Conservation (phyloP, 1,284 basidiomycete species). For the Thelephora terrestris region DNA sequence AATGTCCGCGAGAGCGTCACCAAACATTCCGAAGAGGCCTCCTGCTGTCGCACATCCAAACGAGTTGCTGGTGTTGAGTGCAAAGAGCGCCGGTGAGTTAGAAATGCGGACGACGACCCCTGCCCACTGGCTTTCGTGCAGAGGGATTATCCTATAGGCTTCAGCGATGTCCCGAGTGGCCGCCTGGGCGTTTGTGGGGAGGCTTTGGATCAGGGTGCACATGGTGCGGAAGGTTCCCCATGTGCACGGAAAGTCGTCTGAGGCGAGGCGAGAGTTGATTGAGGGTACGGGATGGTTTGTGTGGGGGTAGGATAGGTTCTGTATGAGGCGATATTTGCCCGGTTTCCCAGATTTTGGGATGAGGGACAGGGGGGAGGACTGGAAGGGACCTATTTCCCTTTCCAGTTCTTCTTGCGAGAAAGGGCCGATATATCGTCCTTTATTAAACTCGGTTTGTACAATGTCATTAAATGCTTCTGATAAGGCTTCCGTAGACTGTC, state of each 20-base stretch:
- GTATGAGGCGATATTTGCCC: conserved; percentile 17
- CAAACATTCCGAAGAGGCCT: conserved; percentile 22
- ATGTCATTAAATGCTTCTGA: conserved; percentile 9
- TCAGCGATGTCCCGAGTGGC: conserved; percentile 24
- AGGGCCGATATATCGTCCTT: conserved; percentile 24
- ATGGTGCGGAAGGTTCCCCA: conserved; percentile 30
- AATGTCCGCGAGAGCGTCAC: conserved; percentile 22
- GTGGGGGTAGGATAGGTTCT: conserved; percentile 29
- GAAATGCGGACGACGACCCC: conserved; percentile 15
- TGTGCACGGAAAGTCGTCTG: conserved; percentile 25
- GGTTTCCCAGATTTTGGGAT: conserved; percentile 17
- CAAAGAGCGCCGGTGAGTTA: conserved; percentile 11
- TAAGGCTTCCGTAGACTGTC: conserved; percentile 6
- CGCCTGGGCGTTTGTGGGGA: conserved; percentile 25
- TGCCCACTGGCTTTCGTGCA: conserved; percentile 25
- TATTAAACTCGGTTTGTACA: conserved; percentile 16
- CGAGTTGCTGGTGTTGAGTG: conserved; percentile 16
- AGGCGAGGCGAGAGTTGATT: conserved; percentile 27
- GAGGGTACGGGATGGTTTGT: conserved; percentile 13
- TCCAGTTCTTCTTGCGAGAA: conserved; percentile 17
- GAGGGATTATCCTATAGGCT: conserved; percentile 24
- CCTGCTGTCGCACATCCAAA: conserved; percentile 24
- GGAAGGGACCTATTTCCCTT: conserved; percentile 22
- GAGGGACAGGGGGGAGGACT: conserved; percentile 26
- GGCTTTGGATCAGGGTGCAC: conserved; percentile 15